Base-by-base conservation (phyloP, 345 rosid species). In the Mallotus nudiflorus region DNA sequence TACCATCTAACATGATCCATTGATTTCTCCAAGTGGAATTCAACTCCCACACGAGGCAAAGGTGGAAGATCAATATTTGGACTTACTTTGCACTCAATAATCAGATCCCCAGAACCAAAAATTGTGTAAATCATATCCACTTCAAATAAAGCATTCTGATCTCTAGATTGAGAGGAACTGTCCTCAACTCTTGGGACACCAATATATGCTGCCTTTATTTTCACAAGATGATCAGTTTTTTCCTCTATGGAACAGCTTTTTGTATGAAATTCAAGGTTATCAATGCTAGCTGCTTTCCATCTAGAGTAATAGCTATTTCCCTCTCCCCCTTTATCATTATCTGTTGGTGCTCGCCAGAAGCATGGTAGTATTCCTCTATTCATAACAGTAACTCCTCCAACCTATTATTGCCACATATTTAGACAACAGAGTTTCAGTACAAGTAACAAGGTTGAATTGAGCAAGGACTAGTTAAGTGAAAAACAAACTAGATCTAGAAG, bases 311-410 rank as follows among this genome's bases (percentile, higher is more conserved):
- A 90, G 80, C 99, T 92, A 53, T 72, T 51, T 57, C 74, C 80
- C 9, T 68, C 96, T 75, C 99, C 98, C 65, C 99, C 99, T 76
- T 90, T 92, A 82, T 95, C 99, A 69, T 95, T 95, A 77, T 95
- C 97, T 15, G 91, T 90, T 11, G 94, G 96, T 75, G 97, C 99
- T 77, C 99, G 83, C 98, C 99, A 92, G 82, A 95, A 86, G 85
- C 96, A 90, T 40, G 99, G 97, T 53, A 84, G 67, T 73, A 95
- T 80, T 78, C 97, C 90, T 68, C 83, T 84, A 25, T 65, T 85
- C 90, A 95, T 75, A 31, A 95, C 80, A 65, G 83, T 73, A 72
- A 84, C 80, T 69, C 97, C 99, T 73, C 84, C 79, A 64, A 88
- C 85, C 99, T 95, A 78, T 71, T 68, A 83, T 78, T 53, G 27